phyloP scores from a whole-genome alignment of 352 stramenopile species.

The Phytophthora hibernalis region DNA sequence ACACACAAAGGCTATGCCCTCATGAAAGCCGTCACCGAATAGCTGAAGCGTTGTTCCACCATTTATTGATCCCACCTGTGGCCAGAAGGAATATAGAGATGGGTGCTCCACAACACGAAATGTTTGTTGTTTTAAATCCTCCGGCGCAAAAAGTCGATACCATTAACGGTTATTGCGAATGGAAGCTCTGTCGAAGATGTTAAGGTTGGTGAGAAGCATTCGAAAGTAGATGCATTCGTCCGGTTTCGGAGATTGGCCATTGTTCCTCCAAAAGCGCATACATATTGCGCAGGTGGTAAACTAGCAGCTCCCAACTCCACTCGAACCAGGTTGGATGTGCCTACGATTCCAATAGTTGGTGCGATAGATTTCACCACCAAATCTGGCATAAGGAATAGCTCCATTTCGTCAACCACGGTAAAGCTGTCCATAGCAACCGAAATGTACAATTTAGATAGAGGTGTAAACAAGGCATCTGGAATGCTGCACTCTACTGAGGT shows the following conservation, averaged over 20 bases:
- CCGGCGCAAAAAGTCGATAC: conserved; percentile 47
- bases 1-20: conserved; percentile 36
- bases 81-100: conserved; percentile 34
- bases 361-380: conserved; percentile 34
- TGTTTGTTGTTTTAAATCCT: background rate
- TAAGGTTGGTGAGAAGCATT: conserved; percentile 36
- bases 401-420: conserved; percentile 26
- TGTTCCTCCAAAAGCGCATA: conserved; percentile 40
- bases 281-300: conserved; percentile 11
- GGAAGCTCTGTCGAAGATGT: conserved; percentile 6
- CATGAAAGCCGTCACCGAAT: conserved; percentile 36
- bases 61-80: conserved; percentile 33
- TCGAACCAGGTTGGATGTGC: conserved; percentile 25
- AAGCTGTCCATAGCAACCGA: conserved; percentile 38
- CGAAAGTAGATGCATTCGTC: conserved; percentile 21
- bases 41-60: conserved; percentile 49
- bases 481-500: conserved; percentile 30
- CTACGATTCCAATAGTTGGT: conserved; percentile 33
- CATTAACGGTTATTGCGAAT: conserved; percentile 48
- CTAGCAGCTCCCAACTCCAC: conserved; percentile 17
- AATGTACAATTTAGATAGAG: conserved; percentile 15
- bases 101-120: conserved; percentile 39
- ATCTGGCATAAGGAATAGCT: conserved; percentile 17
- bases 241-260: conserved; percentile 1
- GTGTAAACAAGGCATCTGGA: conserved; percentile 6